Evolutionary conservation across 305 asterid genomes (phyloP).

Genomic region (Fraxinus dipetala): DNA sequence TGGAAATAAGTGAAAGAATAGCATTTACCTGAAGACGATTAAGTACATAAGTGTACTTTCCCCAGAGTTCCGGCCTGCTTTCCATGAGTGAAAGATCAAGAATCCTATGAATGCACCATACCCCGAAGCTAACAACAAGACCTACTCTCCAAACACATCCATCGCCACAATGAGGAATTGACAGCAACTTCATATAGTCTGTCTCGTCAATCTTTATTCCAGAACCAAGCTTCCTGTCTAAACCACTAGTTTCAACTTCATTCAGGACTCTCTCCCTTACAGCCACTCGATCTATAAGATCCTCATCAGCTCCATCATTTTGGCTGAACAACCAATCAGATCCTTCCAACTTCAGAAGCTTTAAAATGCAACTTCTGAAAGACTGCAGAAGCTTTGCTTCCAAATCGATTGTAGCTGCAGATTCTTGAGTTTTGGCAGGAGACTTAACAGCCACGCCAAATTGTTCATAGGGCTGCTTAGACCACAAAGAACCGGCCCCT

Average conservation of each 20-base stretch:
- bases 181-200: slow-evolving; percentile 55
- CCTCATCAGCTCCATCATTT: slow-evolving; percentile 92
- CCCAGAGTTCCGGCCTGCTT: slow-evolving; percentile 98
- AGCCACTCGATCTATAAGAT: slow-evolving; percentile 85
- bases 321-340: slow-evolving; percentile 82
- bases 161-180: slow-evolving; percentile 88
- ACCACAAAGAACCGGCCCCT: slow-evolving; percentile 68
- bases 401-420: slow-evolving; percentile 42
- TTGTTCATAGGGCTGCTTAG: slow-evolving; percentile 81
- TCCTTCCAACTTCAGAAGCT: slow-evolving; percentile 87
- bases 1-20: background rate
- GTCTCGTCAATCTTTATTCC: slow-evolving; percentile 44
- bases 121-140: slow-evolving; percentile 85
- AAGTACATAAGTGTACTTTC: slow-evolving; percentile 85
- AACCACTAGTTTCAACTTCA: slow-evolving; percentile 59
- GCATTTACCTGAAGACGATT: slow-evolving; percentile 86
- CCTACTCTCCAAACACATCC: slow-evolving; percentile 79
- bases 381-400: slow-evolving; percentile 83
- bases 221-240: slow-evolving; percentile 44
- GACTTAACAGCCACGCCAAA: slow-evolving; percentile 81
- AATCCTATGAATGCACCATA: slow-evolving; percentile 93
- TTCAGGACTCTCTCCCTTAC: slow-evolving; percentile 67
- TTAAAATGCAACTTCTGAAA: slow-evolving; percentile 68
- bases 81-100: slow-evolving; percentile 91
- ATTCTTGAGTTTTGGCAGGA: slow-evolving; percentile 41